A percentile compares a stretch with the other conserved stretches of the same genome.
Evolutionary conservation across 108 stramenopile genomes (phyloP).

Genomic region (Nitzschia putrida): DNA sequence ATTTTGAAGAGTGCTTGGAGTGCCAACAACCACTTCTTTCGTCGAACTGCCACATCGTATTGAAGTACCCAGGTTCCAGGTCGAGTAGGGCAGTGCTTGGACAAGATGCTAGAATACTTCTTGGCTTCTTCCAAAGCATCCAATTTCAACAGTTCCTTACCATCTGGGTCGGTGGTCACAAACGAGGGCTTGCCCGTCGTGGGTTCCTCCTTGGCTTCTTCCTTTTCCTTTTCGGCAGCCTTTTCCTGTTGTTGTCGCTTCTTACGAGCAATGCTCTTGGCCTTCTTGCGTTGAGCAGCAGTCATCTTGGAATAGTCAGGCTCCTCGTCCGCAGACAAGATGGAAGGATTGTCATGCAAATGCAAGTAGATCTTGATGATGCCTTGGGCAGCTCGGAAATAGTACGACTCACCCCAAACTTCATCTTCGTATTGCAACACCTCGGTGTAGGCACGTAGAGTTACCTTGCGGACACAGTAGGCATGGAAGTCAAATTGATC

Average conservation of each 20-base stretch:
- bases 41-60: slow-evolving; percentile 90
- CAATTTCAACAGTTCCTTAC: slow-evolving; percentile 72
- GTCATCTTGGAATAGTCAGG: slow-evolving; percentile 86
- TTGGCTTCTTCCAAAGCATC: slow-evolving; percentile 84
- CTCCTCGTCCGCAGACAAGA: slow-evolving; percentile 52
- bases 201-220: slow-evolving; percentile 48
- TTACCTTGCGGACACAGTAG: slow-evolving; percentile 96
- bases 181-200: slow-evolving; percentile 44
- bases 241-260: slow-evolving; percentile 74
- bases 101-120: slow-evolving; percentile 75
- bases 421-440: slow-evolving; percentile 87
- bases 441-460: slow-evolving; percentile 91
- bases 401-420: slow-evolving; percentile 80
- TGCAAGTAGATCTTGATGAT: slow-evolving; percentile 75
- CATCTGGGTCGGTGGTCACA: slow-evolving; percentile 88
- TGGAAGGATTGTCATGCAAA: slow-evolving; percentile 66
- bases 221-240: slow-evolving; percentile 46
- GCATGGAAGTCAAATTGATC: slow-evolving; percentile 99
- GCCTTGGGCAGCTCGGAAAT: slow-evolving; percentile 76
- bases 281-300: slow-evolving; percentile 82
- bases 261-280: slow-evolving; percentile 80
- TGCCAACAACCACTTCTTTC: slow-evolving; percentile 89
- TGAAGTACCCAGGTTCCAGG: slow-evolving; percentile 82
- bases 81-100: slow-evolving; percentile 66
- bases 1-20: slow-evolving; percentile 76